Conservation (phyloP, 371 early-diverging fungal genomes). For the Lichtheimia hyalospora region DNA sequence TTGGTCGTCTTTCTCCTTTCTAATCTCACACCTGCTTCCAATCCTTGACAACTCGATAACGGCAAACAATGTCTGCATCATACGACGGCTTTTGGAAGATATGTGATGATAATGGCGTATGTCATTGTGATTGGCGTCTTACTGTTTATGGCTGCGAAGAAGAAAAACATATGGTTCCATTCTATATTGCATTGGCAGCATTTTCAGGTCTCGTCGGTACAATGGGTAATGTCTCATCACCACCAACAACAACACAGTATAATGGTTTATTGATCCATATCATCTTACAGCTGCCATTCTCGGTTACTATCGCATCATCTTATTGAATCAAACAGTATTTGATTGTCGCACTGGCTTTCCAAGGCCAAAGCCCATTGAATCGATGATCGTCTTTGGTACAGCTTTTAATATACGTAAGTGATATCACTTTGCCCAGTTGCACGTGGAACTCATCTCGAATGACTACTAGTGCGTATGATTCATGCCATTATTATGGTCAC, state of each 20-base stretch:
- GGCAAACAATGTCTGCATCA: neutral
- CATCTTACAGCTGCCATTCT: constrained; percentile 3
- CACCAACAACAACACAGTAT: neutral
- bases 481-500: constrained; percentile 22
- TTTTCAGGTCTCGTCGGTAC: constrained; percentile 14
- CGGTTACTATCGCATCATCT: constrained; percentile 12
- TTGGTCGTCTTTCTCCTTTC: neutral
- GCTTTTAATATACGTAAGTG: constrained; percentile 19
- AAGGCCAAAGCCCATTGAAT: constrained; percentile 23
- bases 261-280: constrained; percentile 11
- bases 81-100: constrained; percentile 14
- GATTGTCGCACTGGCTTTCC: constrained; percentile 17
- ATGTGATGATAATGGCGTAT: constrained; percentile 17
- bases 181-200: constrained; percentile 15
- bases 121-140: constrained; percentile 46
- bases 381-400: constrained; percentile 14
- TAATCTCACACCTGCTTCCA: neutral
- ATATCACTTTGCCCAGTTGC: neutral
- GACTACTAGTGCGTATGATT: constrained; percentile 24
- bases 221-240: constrained; percentile 11
- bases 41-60: no score
- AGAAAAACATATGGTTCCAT: constrained; percentile 7
- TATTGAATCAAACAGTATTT: constrained; percentile 13
- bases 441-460: neutral
- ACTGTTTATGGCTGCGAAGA: constrained; percentile 23